Evolutionary conservation across 345 rosid species (phyloP).

Genomic region (Moringa oleifera): DNA sequence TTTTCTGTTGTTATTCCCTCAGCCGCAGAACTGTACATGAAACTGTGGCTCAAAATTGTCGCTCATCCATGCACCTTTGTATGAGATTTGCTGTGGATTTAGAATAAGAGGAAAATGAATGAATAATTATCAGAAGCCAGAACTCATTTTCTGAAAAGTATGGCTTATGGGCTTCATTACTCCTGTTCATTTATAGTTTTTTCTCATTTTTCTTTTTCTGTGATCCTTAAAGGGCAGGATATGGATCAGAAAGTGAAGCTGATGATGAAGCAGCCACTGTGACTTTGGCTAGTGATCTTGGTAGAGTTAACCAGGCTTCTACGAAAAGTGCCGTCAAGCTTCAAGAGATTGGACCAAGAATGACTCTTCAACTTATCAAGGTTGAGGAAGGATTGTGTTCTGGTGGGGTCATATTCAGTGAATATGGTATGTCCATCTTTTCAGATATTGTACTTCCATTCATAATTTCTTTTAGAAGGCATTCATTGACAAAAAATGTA

Average conservation of each 20-base stretch:
- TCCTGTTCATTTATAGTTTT: background rate
- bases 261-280: conserved; percentile 95
- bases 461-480: conserved; percentile 1
- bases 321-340: conserved; percentile 81
- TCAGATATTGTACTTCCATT: background rate
- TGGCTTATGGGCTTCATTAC: background rate
- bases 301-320: conserved; percentile 64
- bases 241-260: conserved; percentile 95
- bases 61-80: too few relatives aligned
- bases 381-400: conserved; percentile 90
- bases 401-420: conserved; percentile 71
- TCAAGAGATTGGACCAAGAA: conserved; percentile 95
- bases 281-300: conserved; percentile 65
- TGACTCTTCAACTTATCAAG: conserved; percentile 69
- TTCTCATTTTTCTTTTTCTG: conserved; percentile 2
- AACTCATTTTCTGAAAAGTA: background rate
- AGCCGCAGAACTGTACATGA: too few relatives aligned
- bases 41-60: too few relatives aligned
- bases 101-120: background rate
- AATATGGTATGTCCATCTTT: conserved; percentile 37
- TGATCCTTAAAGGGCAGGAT: conserved; percentile 58
- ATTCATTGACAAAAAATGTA: background rate
- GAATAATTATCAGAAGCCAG: background rate
- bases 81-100: too few relatives aligned
- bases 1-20: too few relatives aligned